Conservation (phyloP, 2,329 filamentous ascomycete genomes). For the Exophiala mesophila region DNA sequence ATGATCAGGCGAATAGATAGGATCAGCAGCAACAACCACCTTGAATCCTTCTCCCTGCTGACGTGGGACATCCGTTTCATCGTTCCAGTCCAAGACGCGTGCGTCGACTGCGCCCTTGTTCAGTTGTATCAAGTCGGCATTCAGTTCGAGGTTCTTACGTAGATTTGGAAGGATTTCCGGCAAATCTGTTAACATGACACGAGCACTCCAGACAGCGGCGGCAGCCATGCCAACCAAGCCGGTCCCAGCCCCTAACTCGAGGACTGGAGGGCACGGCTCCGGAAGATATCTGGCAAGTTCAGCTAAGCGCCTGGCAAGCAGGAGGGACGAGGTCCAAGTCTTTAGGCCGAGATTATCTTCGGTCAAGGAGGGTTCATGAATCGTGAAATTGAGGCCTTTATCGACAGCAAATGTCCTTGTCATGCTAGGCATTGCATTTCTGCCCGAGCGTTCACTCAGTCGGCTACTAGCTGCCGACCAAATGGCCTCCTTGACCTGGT, state of each 20-base stretch:
- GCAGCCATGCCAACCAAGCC: constrained; percentile 86
- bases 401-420: constrained; percentile 56
- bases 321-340: constrained; percentile 89
- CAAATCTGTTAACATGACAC: constrained; percentile 75
- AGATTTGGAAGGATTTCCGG: constrained; percentile 80
- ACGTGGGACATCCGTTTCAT: constrained; percentile 29
- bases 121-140: constrained; percentile 52
- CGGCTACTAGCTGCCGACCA: constrained; percentile 77
- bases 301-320: constrained; percentile 68
- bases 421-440: constrained; percentile 63
- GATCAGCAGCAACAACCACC: constrained; percentile 78
- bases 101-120: constrained; percentile 46
- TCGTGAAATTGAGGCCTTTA: constrained; percentile 57
- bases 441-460: constrained; percentile 79
- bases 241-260: constrained; percentile 87
- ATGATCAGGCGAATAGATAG: constrained; percentile 81
- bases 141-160: constrained; percentile 64
- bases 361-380: constrained; percentile 82
- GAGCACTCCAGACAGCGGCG: constrained; percentile 61
- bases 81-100: constrained; percentile 68
- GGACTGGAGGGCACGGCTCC: constrained; percentile 34
- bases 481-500: constrained; percentile 39
- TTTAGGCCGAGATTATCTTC: constrained; percentile 87
- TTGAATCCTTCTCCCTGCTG: constrained; percentile 40
- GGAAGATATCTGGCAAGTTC: constrained; percentile 28